These are phyloP conservation scores for Canavalia ensiformis DNA, from an alignment of 306 rosid species.

Conservation along the genomic window DNA sequence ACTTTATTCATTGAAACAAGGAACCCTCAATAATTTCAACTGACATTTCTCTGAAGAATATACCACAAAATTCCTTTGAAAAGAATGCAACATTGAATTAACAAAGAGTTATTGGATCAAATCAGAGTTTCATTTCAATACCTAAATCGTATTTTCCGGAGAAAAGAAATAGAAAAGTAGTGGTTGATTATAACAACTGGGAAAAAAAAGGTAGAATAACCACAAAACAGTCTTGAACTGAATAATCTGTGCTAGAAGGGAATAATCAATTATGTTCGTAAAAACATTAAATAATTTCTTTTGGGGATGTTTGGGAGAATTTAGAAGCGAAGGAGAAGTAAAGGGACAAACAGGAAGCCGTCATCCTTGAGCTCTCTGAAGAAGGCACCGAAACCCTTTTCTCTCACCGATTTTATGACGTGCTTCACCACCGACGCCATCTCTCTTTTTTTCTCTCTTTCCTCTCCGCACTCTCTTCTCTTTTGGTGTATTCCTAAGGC, in stretches of 20 bases:
- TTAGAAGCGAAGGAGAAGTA: background rate
- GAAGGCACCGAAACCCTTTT: slow-evolving; percentile 77
- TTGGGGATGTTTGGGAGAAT: background rate
- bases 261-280: background rate
- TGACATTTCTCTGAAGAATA: background rate
- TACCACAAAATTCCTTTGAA: background rate
- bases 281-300: background rate
- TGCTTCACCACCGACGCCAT: slow-evolving; percentile 93
- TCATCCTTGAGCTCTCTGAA: slow-evolving; percentile 76
- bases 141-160: slow-evolving; percentile 20
- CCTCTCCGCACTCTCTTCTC: background rate
- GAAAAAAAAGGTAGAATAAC: background rate
- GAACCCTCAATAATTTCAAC: background rate
- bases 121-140: slow-evolving; percentile 35
- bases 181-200: background rate
- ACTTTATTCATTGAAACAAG: slow-evolving; percentile 8
- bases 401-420: slow-evolving; percentile 68
- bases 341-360: slow-evolving; percentile 70
- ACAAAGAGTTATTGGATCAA: slow-evolving; percentile 21
- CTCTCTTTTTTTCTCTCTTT: slow-evolving; percentile 36
- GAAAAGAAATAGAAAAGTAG: background rate
- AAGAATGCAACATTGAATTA: background rate
- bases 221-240: background rate
- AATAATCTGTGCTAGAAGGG: slow-evolving; percentile 12
- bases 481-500: background rate